Conservation (phyloP, 768 basidiomycete species). For the Strobilomyces echinocephalus region DNA sequence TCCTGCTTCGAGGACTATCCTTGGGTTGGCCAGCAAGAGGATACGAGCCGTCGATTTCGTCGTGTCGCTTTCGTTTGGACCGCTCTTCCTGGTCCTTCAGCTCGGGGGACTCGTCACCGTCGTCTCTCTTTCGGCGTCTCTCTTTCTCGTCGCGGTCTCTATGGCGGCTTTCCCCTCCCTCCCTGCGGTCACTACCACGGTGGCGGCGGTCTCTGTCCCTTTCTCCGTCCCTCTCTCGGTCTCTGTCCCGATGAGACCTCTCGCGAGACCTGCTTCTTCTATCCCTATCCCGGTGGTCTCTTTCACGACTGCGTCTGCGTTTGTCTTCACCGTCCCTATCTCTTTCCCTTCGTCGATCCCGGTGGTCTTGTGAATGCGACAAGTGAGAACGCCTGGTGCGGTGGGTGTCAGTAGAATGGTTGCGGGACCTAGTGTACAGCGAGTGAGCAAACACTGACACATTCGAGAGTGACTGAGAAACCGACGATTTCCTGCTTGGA, state of each 20-base stretch:
- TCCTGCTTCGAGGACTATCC: conserved; percentile 47
- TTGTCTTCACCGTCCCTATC: conserved; percentile 55
- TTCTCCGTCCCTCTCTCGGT: conserved; percentile 27
- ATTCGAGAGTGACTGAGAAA: conserved; percentile 15
- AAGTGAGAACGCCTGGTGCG: conserved; percentile 68
- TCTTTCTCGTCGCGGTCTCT: conserved; percentile 47
- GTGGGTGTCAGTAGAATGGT: conserved; percentile 73
- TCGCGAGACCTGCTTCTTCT: conserved; percentile 47
- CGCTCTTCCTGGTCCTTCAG: conserved; percentile 48
- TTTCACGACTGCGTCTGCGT: conserved; percentile 60
- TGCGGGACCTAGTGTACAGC: conserved; percentile 48
- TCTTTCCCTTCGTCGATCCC: conserved; percentile 41
- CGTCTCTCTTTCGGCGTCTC: conserved; percentile 68
- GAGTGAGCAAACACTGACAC: conserved; percentile 2
- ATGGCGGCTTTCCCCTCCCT: conserved; percentile 52
- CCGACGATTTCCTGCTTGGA: conserved; percentile 59
- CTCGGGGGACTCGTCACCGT: conserved; percentile 47
- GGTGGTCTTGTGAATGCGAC: conserved; percentile 60
- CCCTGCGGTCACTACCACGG: conserved; percentile 43
- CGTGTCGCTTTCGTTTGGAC: conserved; percentile 60
- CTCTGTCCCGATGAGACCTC: conserved; percentile 39
- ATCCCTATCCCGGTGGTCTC: conserved; percentile 46
- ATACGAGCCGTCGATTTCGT: conserved; percentile 47
- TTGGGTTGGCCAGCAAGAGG: conserved; percentile 31
- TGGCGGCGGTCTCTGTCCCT: conserved; percentile 39